Percentiles rank a stretch among this genome's conserved stretches.
These are phyloP conservation scores for Thalassiosira livingstoniorum DNA, from an alignment of 352 stramenopile genomes.

Conservation along the genomic window DNA sequence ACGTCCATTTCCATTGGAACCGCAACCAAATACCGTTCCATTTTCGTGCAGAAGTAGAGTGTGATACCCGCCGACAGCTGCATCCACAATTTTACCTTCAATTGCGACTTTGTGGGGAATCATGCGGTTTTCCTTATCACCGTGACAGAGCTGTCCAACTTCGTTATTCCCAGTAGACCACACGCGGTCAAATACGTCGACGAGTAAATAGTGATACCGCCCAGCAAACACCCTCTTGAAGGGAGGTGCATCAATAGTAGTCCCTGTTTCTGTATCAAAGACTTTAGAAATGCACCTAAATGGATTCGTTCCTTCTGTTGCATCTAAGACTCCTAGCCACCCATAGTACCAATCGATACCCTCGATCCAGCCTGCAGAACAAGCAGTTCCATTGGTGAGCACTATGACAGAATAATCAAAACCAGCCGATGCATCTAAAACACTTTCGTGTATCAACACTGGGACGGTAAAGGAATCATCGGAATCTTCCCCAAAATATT, in stretches of 20 bases:
- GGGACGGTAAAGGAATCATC: too few relatives aligned
- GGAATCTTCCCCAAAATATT: too few relatives aligned
- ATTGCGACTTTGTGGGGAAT: conserved; percentile 46
- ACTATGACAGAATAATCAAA: conserved; percentile 54
- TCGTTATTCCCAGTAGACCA: conserved; percentile 56
- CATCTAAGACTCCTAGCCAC: conserved; percentile 39
- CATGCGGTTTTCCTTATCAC: conserved; percentile 50
- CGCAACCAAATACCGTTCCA: conserved; percentile 57
- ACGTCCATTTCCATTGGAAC: conserved; percentile 55
- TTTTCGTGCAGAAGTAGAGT: conserved; percentile 55
- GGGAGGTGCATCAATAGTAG: conserved; percentile 38
- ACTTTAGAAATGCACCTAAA: conserved; percentile 48
- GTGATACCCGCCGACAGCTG: conserved; percentile 48
- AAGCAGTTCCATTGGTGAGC: conserved; percentile 49
- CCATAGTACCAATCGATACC: conserved; percentile 57
- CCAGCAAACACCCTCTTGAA: conserved; percentile 54
- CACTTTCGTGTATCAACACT: too few relatives aligned
- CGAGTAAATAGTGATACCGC: conserved; percentile 51
- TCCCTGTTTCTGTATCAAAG: conserved; percentile 37
- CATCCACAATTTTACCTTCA: conserved; percentile 25
- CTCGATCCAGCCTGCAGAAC: conserved; percentile 53
- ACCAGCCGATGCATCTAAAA: conserved; percentile 25
- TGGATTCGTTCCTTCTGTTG: conserved; percentile 38
- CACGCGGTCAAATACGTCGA: conserved; percentile 46
- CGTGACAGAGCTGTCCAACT: conserved; percentile 54